These are phyloP conservation scores for Metschnikowia cerradonensis DNA, from an alignment of 805 yeast genomes.

Conservation along the genomic window DNA sequence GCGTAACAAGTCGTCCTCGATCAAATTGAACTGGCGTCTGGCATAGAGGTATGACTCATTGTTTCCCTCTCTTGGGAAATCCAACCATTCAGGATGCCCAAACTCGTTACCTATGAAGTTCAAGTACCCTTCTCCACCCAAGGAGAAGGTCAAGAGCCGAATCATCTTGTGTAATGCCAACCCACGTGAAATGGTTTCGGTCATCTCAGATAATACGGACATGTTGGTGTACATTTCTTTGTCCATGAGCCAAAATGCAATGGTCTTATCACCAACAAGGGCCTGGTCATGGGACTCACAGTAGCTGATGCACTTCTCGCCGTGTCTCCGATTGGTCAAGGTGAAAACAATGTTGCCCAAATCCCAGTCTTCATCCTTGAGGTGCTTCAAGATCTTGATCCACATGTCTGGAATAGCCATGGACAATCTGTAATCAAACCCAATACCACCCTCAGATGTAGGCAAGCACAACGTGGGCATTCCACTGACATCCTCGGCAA, in stretches of 20 bases:
- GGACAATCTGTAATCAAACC: conserved; percentile 88
- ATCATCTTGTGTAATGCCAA: conserved; percentile 88
- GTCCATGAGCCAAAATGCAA: conserved; percentile 98
- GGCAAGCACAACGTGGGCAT: conserved; percentile 92
- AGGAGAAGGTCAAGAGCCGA: conserved; percentile 75
- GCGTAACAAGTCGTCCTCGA: conserved; percentile 73
- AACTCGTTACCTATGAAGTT: conserved; percentile 97
- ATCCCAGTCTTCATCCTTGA: conserved; percentile 87
- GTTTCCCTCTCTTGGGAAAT: conserved; percentile 91
- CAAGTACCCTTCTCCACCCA: conserved; percentile 97
- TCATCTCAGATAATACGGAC: conserved; percentile 70
- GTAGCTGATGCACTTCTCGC: conserved; percentile 85
- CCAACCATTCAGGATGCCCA: conserved; percentile 99
- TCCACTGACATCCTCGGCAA: conserved; percentile 97
- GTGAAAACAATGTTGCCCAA: conserved; percentile 75
- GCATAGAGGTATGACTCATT: conserved; percentile 88
- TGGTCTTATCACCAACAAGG: conserved; percentile 91
- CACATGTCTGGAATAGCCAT: conserved; percentile 99
- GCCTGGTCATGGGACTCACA: conserved; percentile 98
- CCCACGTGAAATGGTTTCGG: conserved; percentile 84
- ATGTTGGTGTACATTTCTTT: conserved; percentile 96
- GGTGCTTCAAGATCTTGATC: conserved; percentile 88
- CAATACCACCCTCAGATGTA: conserved; percentile 75
- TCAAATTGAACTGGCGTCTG: conserved; percentile 87
- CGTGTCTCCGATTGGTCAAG: conserved; percentile 81